Evolutionary conservation across 345 rosid genomes (phyloP), one percentile per base, ranked within the genome.

Genomic region (Pugionium dolabratum): DNA sequence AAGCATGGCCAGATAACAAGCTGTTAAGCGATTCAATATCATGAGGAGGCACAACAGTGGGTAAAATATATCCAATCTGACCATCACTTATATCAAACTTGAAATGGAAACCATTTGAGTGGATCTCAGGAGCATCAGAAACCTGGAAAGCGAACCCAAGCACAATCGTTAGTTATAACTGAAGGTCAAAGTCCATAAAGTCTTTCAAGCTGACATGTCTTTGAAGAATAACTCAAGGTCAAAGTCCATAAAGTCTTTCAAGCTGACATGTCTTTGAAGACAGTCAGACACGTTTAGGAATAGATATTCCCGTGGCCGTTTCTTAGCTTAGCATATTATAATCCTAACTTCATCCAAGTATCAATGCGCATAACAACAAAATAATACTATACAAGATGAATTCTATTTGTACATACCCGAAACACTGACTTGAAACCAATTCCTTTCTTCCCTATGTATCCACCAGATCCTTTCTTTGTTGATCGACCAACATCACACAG

Each of bases 381-480:
- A 33, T 47, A 9, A 66, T 8, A 56, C 43, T 55, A 32, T 31
- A 27, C n/a, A 42, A 29, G 40, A 64, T 56, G 59, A 41, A 48
- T 56, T 35, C 10, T 48, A 49, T 35, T 54, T 35, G 36, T 58
- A 59, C 81, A 69, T 82, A 92, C 98, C 94, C 96, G 97, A 77
- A 90, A 92, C 48, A 92, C 98, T 64, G 98, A 92, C 82, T 92
- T 92, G 79, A 92, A 92, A 72, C 98, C 98, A 75, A 92, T 92
- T 78, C 98, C 98, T 78, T 92, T 92, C 81, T 87, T 83, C 70
- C 97, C 97, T 42, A 92, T 87, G 78, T 90, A 92, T 50, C 98
- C 98, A 49, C 80, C 80, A 77, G 85, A 82, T 74, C 89, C 93
- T 69, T 86, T 87, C 78, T 92, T 90, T 4, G 98, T 92, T 25